Percentiles rank a stretch among this genome's conserved stretches.
Evolutionary conservation across 768 basidiomycete species (phyloP).

Genomic region (Rhizopogon vulgaris): DNA sequence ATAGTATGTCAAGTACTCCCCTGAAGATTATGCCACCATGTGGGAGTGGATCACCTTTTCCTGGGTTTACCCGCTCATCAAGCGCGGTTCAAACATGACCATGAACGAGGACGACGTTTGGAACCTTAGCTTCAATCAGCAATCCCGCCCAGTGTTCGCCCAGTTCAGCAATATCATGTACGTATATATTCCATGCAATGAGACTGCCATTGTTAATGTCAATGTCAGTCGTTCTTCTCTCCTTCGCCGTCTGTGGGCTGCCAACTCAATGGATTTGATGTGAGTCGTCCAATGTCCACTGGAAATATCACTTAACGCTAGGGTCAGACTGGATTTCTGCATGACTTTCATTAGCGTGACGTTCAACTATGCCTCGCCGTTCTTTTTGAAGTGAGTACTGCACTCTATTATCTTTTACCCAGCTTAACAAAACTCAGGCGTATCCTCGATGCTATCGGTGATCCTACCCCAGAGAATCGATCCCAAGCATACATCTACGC

Average conservation of each 20-base stretch:
- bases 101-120: constrained; percentile 70
- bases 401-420: background rate
- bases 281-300: constrained; percentile 4
- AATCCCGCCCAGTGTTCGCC: constrained; percentile 57
- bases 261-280: constrained; percentile 43
- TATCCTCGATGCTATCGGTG: constrained; percentile 55
- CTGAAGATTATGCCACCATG: constrained; percentile 72
- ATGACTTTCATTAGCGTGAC: constrained; percentile 65
- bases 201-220: background rate
- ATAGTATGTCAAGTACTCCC: constrained; percentile 28
- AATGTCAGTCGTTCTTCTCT: constrained; percentile 24
- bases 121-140: constrained; percentile 61
- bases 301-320: background rate
- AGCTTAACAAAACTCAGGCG: constrained; percentile 25
- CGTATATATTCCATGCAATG: background rate
- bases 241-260: constrained; percentile 35
- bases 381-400: constrained; percentile 65
- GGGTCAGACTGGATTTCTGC: constrained; percentile 50
- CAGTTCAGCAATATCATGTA: constrained; percentile 33
- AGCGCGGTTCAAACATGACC: constrained; percentile 42
- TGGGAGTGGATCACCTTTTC: constrained; percentile 66
- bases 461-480: constrained; percentile 42
- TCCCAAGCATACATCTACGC: constrained; percentile 74
- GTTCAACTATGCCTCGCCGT: constrained; percentile 78
- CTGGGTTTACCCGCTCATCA: constrained; percentile 66